Base-by-base conservation (phyloP, 805 yeast species). In the Komagataella pseudopastoris region DNA sequence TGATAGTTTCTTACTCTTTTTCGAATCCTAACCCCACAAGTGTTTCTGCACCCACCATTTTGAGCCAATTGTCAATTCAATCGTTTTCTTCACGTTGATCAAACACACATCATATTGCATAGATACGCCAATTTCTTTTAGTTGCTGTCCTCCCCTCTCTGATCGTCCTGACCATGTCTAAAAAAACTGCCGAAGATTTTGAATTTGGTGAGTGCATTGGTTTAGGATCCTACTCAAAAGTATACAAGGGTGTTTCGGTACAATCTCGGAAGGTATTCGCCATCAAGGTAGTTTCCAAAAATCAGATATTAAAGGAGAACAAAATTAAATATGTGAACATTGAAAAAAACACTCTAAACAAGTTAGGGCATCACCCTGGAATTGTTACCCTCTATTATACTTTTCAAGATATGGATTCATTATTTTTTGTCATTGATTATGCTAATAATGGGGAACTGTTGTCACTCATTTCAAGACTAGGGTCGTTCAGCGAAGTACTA, bases 391-490 rank as follows among this genome's bases (percentile, higher is more conserved):
- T 93, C 48, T 87, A 88, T 67, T 93, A 86, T 66, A 93, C 99
- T 1, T 93, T 93, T 68, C 99, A 93, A 65, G 99, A 93, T 64
- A 88, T 86, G 47, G 77, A 80, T 53, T 83, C 88, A 39, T 70
- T 93, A 44, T 93, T 88, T 63, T 93, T 90, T 65, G 99, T 91
- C 44, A 77, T 93, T 51, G 98, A 93, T 65, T 86, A 82, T 62
- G 98, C 98, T 2, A 85, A 91, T 53, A 88, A 89, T 59, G 99
- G 99, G n/a, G 99, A 93, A 66, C 70, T 93, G 49, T 72, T 93
- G 43, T 78, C 88, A 1, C 72, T 91, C 51, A 81, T 93, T 51
- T 80, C 90, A 55, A 81, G 80, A 59, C 70, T 77, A 56, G 96
- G 96, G 6, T 80, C 89, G 2, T 70, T 91, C 43, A 82, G 83